phyloP scores from a whole-genome alignment of 2,329 filamentous ascomycete species.

The Sclerotinia trifoliorum region DNA sequence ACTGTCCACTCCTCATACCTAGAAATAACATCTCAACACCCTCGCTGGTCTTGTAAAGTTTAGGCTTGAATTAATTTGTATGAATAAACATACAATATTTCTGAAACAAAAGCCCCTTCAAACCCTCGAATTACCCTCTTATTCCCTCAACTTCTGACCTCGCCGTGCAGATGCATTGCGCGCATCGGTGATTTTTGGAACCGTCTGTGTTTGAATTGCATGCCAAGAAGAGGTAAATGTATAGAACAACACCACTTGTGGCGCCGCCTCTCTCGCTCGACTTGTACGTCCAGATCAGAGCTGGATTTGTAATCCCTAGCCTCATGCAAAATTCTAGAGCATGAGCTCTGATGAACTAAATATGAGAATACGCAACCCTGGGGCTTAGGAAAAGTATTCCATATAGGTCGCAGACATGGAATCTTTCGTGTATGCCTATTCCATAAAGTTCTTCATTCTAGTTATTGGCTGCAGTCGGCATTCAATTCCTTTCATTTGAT shows the following conservation, averaged over 20 bases:
- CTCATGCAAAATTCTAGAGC: too few relatives aligned
- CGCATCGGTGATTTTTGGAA: background rate
- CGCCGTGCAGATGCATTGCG: background rate
- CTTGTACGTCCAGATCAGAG: background rate
- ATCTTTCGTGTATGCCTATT: too few relatives aligned
- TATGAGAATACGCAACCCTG: background rate
- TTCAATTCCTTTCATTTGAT: background rate
- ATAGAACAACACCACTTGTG: background rate
- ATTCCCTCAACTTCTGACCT: background rate
- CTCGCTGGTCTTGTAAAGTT: too few relatives aligned
- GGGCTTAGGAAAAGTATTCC: background rate
- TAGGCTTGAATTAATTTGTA: background rate
- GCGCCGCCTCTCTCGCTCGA: background rate
- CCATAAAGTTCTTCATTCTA: too few relatives aligned
- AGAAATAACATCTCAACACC: too few relatives aligned
- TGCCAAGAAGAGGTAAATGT: too few relatives aligned
- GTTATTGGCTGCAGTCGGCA: too few relatives aligned
- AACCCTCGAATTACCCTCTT: background rate
- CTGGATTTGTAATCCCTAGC: background rate
- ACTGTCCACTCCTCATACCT: too few relatives aligned
- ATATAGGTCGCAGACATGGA: background rate
- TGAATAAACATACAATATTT: background rate
- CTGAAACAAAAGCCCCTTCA: background rate
- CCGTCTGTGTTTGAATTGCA: background rate
- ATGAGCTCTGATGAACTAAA: background rate